Percentiles rank a stretch among this genome's conserved stretches.
phyloP scores from a whole-genome alignment of 73 alveolate species.

The Symbiodinium natans region DNA sequence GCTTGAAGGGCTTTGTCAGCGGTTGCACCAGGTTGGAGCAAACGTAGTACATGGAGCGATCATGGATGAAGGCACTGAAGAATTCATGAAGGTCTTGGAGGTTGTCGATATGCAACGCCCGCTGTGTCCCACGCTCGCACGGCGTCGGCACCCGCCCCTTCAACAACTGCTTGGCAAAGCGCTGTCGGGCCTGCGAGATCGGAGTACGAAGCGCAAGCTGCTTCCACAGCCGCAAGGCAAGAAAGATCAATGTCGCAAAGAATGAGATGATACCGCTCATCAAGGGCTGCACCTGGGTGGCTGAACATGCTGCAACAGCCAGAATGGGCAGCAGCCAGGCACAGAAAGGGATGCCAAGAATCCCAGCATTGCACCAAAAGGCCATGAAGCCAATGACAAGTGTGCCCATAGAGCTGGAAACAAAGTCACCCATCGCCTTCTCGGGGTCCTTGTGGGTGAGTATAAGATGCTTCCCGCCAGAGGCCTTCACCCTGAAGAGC shows the following conservation, averaged over 20 bases:
- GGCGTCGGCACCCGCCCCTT: background rate
- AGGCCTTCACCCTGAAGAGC: background rate
- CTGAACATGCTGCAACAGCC: background rate
- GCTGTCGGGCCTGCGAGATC: background rate
- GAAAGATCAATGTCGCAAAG: background rate
- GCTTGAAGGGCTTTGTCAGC: conserved; percentile 45
- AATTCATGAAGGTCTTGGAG: background rate
- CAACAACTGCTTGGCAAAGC: background rate
- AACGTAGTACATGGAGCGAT: conserved; percentile 51
- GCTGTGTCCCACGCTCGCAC: background rate
- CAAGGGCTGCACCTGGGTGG: background rate
- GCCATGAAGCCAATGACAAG: background rate
- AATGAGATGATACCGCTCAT: background rate
- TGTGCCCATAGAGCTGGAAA: background rate
- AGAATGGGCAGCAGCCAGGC: background rate
- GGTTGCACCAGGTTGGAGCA: conserved; percentile 34
- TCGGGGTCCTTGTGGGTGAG: background rate
- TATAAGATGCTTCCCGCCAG: background rate
- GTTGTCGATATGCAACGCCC: background rate
- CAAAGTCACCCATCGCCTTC: background rate
- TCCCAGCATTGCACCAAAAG: background rate
- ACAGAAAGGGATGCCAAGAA: background rate
- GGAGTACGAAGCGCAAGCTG: background rate
- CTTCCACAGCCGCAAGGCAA: background rate
- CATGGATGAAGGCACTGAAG: background rate